Conservation (phyloP, 1,284 basidiomycete genomes). For the Irpex rosettiformis region DNA sequence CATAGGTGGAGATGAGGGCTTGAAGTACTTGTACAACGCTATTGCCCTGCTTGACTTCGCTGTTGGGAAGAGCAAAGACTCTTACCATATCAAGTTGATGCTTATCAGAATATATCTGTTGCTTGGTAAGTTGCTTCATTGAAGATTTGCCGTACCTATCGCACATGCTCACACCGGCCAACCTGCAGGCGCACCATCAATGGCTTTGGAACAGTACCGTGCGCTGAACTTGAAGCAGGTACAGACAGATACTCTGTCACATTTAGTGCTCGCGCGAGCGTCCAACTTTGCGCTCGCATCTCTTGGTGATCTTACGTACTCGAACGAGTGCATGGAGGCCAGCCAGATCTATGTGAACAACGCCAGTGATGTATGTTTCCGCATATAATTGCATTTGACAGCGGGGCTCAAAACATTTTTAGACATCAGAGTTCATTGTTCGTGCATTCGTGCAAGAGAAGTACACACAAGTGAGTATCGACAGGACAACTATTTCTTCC, state of each 20-base stretch:
- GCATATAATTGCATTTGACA: conserved; percentile 1
- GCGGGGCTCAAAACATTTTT: conserved; percentile 11
- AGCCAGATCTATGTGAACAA: conserved; percentile 78
- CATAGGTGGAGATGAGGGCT: conserved; percentile 35
- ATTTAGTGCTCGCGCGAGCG: conserved; percentile 73
- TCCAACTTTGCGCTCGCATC: conserved; percentile 76
- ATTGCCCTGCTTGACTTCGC: conserved; percentile 69
- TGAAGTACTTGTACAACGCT: conserved; percentile 61
- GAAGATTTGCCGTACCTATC: neutral
- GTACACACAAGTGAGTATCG: conserved; percentile 70
- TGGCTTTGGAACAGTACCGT: conserved; percentile 75
- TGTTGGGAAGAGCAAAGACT: conserved; percentile 68
- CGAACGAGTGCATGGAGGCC: conserved; percentile 70
- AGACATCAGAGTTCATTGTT: conserved; percentile 79
- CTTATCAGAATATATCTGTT: conserved; percentile 78
- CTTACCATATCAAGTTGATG: conserved; percentile 72
- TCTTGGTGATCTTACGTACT: conserved; percentile 66
- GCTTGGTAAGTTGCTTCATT: conserved; percentile 48
- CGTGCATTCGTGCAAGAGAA: conserved; percentile 75
- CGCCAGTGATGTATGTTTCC: conserved; percentile 58
- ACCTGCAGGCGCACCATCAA: conserved; percentile 56
- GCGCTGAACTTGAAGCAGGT: conserved; percentile 75
- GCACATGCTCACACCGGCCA: conserved; percentile 3
- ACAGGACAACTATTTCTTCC: neutral
- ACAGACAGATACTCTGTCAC: conserved; percentile 82